Conservation (phyloP, 179 eudicot species). For the Silene coronaria region DNA sequence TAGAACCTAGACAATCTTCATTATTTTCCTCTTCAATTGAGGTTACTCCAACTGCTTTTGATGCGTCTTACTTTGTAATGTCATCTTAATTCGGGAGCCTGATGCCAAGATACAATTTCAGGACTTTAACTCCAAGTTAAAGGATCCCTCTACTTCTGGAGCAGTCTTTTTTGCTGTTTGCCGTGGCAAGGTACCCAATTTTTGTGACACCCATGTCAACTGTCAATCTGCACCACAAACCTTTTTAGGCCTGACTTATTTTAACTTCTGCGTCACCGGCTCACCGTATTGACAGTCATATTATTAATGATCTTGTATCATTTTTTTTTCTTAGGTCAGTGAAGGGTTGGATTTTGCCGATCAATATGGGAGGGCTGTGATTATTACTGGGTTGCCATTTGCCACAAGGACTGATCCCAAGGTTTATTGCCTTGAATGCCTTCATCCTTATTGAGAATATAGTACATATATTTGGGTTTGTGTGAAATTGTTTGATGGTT, state of each 20-base stretch:
- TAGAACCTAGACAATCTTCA: slow-evolving; percentile 95
- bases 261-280: background rate
- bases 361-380: slow-evolving; percentile 90
- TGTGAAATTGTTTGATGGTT: background rate
- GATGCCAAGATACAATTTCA: slow-evolving; percentile 28
- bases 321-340: slow-evolving; percentile 53
- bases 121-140: slow-evolving; percentile 83
- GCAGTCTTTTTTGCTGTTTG: slow-evolving; percentile 95
- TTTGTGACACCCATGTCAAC: background rate
- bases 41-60: slow-evolving; percentile 32
- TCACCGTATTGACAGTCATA: background rate
- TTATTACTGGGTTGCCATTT: slow-evolving; percentile 87
- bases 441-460: background rate
- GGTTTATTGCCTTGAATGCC: slow-evolving; percentile 46
- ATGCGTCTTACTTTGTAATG: slow-evolving; percentile 2
- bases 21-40: slow-evolving; percentile 72
- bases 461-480: background rate
- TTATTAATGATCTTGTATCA: slow-evolving; percentile 2
- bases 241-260: background rate
- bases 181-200: slow-evolving; percentile 80
- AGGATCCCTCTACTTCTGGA: slow-evolving; percentile 70
- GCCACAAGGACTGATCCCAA: slow-evolving; percentile 80
- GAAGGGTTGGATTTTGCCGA: slow-evolving; percentile 99
- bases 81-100: slow-evolving; percentile 6
- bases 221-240: background rate